phyloP scores from a whole-genome alignment of 2,329 filamentous ascomycete genomes.

The Sclerotinia nivalis region DNA sequence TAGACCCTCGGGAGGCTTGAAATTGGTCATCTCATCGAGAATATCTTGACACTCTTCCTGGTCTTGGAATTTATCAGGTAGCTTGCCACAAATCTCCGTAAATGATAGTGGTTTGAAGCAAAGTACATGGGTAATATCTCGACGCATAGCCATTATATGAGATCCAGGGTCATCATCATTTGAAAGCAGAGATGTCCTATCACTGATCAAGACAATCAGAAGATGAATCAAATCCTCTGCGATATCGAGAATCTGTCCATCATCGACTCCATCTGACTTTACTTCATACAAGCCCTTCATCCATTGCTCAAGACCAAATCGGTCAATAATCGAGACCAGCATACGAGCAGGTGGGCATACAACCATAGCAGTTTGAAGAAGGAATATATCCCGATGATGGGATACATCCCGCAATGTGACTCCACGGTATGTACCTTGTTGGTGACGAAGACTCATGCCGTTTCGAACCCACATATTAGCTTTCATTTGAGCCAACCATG shows the following conservation, averaged over 20 bases:
- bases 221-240: conserved; percentile 96
- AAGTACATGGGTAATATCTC: conserved; percentile 88
- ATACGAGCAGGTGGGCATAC: conserved; percentile 81
- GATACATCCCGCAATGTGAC: conserved; percentile 88
- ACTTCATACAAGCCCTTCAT: conserved; percentile 78
- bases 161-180: conserved; percentile 64
- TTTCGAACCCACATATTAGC: conserved; percentile 98
- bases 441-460: conserved; percentile 91
- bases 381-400: conserved; percentile 91
- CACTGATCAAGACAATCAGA: conserved; percentile 85
- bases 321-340: conserved; percentile 84
- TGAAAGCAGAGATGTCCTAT: conserved; percentile 77
- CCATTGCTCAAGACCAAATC: conserved; percentile 87
- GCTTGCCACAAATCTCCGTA: conserved; percentile 81
- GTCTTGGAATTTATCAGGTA: conserved; percentile 88
- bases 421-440: conserved; percentile 89
- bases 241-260: conserved; percentile 84
- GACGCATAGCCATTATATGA: conserved; percentile 71
- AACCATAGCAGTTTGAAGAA: conserved; percentile 87
- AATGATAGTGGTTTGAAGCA: conserved; percentile 97
- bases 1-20: conserved; percentile 85
- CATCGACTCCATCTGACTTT: conserved; percentile 75
- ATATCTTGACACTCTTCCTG: conserved; percentile 84
- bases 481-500: conserved; percentile 97
- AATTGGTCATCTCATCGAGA: conserved; percentile 83